phyloP scores from a whole-genome alignment of 2,329 filamentous ascomycete genomes.

The Stenocarpella maydis region DNA sequence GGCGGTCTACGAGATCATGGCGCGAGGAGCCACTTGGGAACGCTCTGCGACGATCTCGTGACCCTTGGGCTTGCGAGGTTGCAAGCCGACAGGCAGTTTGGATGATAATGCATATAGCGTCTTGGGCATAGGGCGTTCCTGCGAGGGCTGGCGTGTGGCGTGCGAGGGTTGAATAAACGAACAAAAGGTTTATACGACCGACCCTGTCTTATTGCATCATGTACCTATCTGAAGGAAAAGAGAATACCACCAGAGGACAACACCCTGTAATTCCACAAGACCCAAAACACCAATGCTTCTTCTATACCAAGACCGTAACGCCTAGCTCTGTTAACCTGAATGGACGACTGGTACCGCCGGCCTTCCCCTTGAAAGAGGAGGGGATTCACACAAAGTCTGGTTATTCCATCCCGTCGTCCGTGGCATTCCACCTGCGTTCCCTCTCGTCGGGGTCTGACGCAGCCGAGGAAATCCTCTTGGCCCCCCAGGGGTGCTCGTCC shows the following conservation, averaged over 20 bases:
- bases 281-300: constrained; percentile 13
- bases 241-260: background rate
- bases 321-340: constrained; percentile 33
- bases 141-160: background rate
- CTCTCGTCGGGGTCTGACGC: constrained; percentile 35
- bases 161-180: background rate
- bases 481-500: constrained; percentile 8
- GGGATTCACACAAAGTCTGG: background rate
- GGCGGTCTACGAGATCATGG: background rate
- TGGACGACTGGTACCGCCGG: constrained; percentile 13
- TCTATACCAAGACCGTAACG: constrained; percentile 31
- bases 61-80: background rate
- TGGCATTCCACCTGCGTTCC: constrained; percentile 33
- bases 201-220: constrained; percentile 3
- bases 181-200: constrained; percentile 12
- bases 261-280: constrained; percentile 5
- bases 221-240: background rate
- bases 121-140: constrained; percentile 25
- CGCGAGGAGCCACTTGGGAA: background rate
- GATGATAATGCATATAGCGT: constrained; percentile 29
- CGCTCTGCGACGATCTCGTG: background rate
- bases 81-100: constrained; percentile 7
- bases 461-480: constrained; percentile 36
- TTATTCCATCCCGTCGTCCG: constrained; percentile 26
- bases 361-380: background rate